Conservation (phyloP, 1,284 basidiomycete genomes). For the Cryptococcus wingfieldii region DNA sequence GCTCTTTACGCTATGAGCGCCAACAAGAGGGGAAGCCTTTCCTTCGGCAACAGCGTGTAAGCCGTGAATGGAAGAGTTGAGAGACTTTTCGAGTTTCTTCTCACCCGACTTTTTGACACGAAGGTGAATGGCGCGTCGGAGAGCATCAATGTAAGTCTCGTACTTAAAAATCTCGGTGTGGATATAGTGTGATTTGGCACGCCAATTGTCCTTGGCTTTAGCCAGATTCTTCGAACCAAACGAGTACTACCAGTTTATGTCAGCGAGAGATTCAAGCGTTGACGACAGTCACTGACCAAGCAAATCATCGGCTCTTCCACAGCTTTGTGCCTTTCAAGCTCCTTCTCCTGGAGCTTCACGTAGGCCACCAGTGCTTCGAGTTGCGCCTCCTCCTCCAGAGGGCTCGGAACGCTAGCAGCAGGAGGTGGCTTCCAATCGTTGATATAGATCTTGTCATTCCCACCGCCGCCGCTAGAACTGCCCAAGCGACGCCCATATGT, state of each 20-base stretch:
- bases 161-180: conserved; percentile 92
- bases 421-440: conserved; percentile 92
- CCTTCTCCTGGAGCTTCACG: conserved; percentile 67
- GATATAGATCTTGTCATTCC: conserved; percentile 69
- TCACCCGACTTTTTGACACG: conserved; percentile 80
- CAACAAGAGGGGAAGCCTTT: background rate
- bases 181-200: conserved; percentile 80
- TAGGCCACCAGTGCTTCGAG: conserved; percentile 79
- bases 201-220: conserved; percentile 87
- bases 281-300: conserved; percentile 57
- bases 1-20: background rate
- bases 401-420: conserved; percentile 73
- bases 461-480: conserved; percentile 50
- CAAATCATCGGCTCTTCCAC: conserved; percentile 76
- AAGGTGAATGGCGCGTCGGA: conserved; percentile 72
- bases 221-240: conserved; percentile 66
- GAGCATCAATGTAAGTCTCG: conserved; percentile 86
- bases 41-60: conserved; percentile 1
- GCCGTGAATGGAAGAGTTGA: conserved; percentile 23
- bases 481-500: conserved; percentile 46
- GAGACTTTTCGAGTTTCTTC: conserved; percentile 64
- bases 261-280: background rate
- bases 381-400: conserved; percentile 87
- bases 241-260: conserved; percentile 60
- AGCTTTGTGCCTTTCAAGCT: conserved; percentile 77